Base-by-base conservation (phyloP, 495 filamentous ascomycete species). In the Aspergillus kassunensis region DNA sequence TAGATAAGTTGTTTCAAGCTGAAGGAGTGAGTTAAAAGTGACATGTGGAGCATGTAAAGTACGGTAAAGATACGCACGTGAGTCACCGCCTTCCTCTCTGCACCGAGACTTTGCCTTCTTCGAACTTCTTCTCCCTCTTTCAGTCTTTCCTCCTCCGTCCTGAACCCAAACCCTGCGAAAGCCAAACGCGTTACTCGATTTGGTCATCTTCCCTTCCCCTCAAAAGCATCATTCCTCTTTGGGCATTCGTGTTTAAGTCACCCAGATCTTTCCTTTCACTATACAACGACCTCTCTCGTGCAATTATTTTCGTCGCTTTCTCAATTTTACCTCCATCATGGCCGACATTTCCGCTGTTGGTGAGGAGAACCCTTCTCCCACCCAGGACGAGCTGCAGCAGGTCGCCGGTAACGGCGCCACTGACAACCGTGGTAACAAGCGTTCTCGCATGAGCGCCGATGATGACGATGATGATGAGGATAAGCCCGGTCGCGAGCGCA, bases 381-480 rank as follows among this genome's bases (percentile, higher is more conserved):
- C 62, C 53, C 76, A 77, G 58, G 77, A 78, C 59, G 76, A 80
- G 61, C 71, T 78, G 60, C 71, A 74, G 58, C 70, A 70, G 62
- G 61, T 73, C 51, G 68, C 74, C 68, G 69, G 69, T 66, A 69
- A 77, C 69, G 73, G 77, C 68, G 69, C 66, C 61, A 74, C 76
- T 65, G 88, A 90, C 66, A 78, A 71, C 73, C 90, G 91, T 62
- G 89, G 89, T 68, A 80, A 87, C 72, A 97, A 97, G 80, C 91
- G 93, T 64, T 80, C 80, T 72, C 90, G 93, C 68, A 84, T 90
- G 58, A 81, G 76, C 67, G 82, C 83, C 61, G 95, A 98, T 68
- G 93, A 99, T 67, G 95, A 98, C 55, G 93, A 99, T 62, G 93
- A 99, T 56, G 93, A 97, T 62, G 92, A 96, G 64, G 92, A 96